Conservation (phyloP, 177 flowering plant species). For the Vitis hybrid region DNA sequence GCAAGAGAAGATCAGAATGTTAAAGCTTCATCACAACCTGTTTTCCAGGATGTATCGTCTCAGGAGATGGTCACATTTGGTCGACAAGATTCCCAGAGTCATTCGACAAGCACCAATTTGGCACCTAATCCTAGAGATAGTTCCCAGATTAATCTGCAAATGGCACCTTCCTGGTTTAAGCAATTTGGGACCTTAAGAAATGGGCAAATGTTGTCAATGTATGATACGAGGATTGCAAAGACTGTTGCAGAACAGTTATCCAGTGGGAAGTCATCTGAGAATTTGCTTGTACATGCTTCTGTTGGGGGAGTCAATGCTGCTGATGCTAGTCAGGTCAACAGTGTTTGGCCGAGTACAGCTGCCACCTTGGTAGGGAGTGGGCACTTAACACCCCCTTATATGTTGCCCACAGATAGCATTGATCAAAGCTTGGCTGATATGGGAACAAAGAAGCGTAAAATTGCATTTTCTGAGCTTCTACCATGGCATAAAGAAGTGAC, state of each 20-base stretch:
- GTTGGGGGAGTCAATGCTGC: constrained; percentile 25
- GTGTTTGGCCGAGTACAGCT: constrained; percentile 22
- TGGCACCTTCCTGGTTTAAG: constrained; percentile 37
- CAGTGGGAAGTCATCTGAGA: constrained; percentile 26
- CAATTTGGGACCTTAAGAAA: constrained; percentile 25
- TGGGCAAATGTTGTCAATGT: constrained; percentile 29
- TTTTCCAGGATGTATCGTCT: constrained; percentile 18
- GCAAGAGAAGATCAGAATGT: constrained; percentile 15
- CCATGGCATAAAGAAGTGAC: constrained; percentile 75
- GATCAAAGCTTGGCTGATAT: constrained; percentile 29
- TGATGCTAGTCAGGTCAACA: constrained; percentile 32
- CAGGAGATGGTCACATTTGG: constrained; percentile 16
- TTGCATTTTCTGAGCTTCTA: constrained; percentile 32
- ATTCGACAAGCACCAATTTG: constrained; percentile 2
- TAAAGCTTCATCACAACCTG: constrained; percentile 20
- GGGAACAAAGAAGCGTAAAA: constrained; percentile 72
- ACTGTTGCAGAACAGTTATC: constrained; percentile 26
- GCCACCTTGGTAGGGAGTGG: constrained; percentile 21
- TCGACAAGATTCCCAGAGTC: constrained; percentile 20
- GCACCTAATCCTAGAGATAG: constrained; percentile 5
- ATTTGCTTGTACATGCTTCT: constrained; percentile 13
- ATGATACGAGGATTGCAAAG: constrained; percentile 31
- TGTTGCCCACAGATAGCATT: constrained; percentile 28
- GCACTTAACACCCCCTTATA: constrained; percentile 19
- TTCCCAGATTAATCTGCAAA: constrained; percentile 27